phyloP scores from a whole-genome alignment of 176 grass and related monocot genomes.

The Tillandsia leiboldiana region DNA sequence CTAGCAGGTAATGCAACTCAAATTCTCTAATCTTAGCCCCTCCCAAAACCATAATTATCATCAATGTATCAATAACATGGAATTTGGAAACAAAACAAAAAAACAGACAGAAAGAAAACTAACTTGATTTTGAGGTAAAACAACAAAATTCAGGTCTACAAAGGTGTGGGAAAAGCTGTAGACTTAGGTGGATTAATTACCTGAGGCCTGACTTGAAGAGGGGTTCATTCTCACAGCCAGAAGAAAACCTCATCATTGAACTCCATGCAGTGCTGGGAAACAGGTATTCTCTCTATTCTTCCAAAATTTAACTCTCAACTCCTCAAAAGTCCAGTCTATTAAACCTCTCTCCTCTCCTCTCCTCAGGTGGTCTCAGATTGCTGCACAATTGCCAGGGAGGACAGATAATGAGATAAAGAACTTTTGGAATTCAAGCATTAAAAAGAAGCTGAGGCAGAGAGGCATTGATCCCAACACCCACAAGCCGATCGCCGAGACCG shows the following conservation, averaged over 20 bases:
- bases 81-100: no score
- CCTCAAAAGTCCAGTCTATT: background rate
- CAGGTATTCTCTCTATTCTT: background rate
- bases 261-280: slow-evolving; percentile 12
- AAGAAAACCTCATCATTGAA: slow-evolving; percentile 15
- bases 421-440: slow-evolving; percentile 22
- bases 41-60: no score
- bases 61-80: no score
- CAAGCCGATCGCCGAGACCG: slow-evolving; percentile 3
- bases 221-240: slow-evolving; percentile 8
- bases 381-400: slow-evolving; percentile 15
- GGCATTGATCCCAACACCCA: slow-evolving; percentile 25
- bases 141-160: slow-evolving; percentile 6
- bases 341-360: background rate
- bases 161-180: slow-evolving; percentile 13
- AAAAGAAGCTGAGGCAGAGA: slow-evolving; percentile 23
- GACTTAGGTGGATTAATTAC: background rate
- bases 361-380: slow-evolving; percentile 22
- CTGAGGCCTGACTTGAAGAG: slow-evolving; percentile 6
- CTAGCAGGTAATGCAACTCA: slow-evolving; percentile 3
- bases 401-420: slow-evolving; percentile 26
- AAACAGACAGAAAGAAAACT: no score
- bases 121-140: background rate
- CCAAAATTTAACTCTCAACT: background rate
- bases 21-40: background rate